Base-by-base conservation (phyloP, 805 yeast genomes). In the Schwanniomyces vanrijiae region DNA sequence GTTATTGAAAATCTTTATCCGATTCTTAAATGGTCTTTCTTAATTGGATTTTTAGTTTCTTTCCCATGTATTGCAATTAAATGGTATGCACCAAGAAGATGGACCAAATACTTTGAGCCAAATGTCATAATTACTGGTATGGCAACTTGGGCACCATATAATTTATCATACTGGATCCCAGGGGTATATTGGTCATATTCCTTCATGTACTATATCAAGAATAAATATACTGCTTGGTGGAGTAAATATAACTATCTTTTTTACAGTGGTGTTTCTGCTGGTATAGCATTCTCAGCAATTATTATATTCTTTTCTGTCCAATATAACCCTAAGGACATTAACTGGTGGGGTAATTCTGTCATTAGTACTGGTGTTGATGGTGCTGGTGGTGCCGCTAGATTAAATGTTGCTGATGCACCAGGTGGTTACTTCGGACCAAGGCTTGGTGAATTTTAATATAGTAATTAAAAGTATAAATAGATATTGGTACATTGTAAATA, bases 331-430 rank as follows among this genome's bases (percentile, higher is more conserved):
- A 51, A 57, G 11, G 13, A 13, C 3, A 51, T 47, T 45, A 41
- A 46, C 6, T 86, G 91, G 91, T 86, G 91, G 91, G 91, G 90
- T 16, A 78, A 75, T 46, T 61, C 57, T 41, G 82, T 78, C 38
- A 64, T 69, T 29, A 24, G 13, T 22, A 31, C 26, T 22, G 47
- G 47, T 38, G 21, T 44, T 29, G 47, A 44, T 24, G 47, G 47
- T 9, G 42, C 29, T 20, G 47, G 47, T 14, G 47, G 47, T 16
- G 38, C 29, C 24, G 28, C 49, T n/a, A 42, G 46, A 16, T 48
- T 54, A 34, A 53, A 58, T 48, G 61, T 58, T 1, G 50, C 63
- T 6, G 45, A 24, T 4, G 69, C 64, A 11, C 65, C 62, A 1
- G 65, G 55, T 46, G 69, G 70, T 1, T 65, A 66, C 48, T 66